A percentile compares a stretch with the other conserved stretches of the same genome.
These are phyloP conservation scores for Chenopodium suecicum DNA, from an alignment of 148 eudicot species.

Conservation along the genomic window DNA sequence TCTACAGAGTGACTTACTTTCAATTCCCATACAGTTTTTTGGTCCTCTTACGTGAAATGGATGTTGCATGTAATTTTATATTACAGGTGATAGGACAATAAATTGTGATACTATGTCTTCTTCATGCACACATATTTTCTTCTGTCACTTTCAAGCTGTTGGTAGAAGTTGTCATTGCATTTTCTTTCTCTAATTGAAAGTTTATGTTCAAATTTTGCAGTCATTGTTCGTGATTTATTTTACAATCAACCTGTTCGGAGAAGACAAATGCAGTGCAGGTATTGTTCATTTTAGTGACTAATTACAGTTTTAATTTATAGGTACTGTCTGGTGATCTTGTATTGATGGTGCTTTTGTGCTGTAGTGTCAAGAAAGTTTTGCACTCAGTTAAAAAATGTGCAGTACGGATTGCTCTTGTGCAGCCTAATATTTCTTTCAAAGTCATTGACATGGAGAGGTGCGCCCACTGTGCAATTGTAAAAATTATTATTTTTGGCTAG, in stretches of 20 bases:
- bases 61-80: not conserved
- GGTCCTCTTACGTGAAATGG: not conserved
- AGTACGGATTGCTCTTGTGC: slow-evolving; percentile 72
- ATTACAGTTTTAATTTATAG: not conserved
- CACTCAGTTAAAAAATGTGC: slow-evolving; percentile 64
- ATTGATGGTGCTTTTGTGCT: slow-evolving; percentile 10
- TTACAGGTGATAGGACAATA: not conserved
- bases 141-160: slow-evolving; percentile 2
- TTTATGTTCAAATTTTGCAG: slow-evolving; percentile 38
- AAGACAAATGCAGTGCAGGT: slow-evolving; percentile 84
- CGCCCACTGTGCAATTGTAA: slow-evolving; percentile 13
- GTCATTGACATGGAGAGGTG: slow-evolving; percentile 82
- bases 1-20: not conserved
- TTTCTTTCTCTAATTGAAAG: slow-evolving; percentile 1
- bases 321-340: slow-evolving; percentile 8
- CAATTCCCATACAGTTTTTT: not conserved
- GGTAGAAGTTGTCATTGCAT: not conserved
- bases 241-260: slow-evolving; percentile 98
- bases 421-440: slow-evolving; percentile 55
- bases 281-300: slow-evolving; percentile 13
- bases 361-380: slow-evolving; percentile 77
- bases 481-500: not conserved
- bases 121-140: not conserved
- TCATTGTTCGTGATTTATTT: slow-evolving; percentile 80
- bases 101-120: not conserved